These are phyloP conservation scores for Gyromitra esculenta DNA, from an alignment of 2,329 filamentous ascomycete genomes.

Conservation along the genomic window DNA sequence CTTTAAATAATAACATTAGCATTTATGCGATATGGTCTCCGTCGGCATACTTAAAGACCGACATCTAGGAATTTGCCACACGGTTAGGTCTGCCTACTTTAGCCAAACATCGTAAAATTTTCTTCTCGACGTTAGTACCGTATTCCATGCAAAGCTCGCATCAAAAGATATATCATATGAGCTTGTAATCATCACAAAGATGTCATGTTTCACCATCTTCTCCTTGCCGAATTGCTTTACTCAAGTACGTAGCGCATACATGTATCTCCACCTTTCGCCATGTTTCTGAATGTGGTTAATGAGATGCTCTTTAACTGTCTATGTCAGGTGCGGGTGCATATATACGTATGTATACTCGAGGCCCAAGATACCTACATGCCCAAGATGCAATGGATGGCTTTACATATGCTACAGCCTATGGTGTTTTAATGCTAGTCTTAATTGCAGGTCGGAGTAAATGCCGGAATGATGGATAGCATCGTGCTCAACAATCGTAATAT, in stretches of 20 bases:
- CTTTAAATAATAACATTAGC: background rate
- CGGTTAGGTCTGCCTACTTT: constrained; percentile 32
- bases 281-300: background rate
- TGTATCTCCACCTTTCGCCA: background rate
- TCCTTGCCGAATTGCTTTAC: background rate
- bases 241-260: background rate
- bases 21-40: background rate
- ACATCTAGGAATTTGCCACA: constrained; percentile 29
- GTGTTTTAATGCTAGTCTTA: background rate
- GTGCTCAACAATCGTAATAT: background rate
- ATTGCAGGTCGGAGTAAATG: constrained; percentile 2
- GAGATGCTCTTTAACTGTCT: background rate
- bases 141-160: background rate
- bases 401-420: constrained; percentile 21
- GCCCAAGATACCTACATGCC: background rate
- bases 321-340: background rate
- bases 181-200: constrained; percentile 2
- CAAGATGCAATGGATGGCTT: background rate
- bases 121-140: background rate
- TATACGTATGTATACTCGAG: background rate
- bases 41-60: background rate
- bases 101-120: constrained; percentile 17
- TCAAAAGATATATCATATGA: constrained; percentile 13
- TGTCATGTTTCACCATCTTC: constrained; percentile 7
- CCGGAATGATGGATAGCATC: background rate